Evolutionary conservation across 169 alveolate genomes (phyloP).

Genomic region (Babesia caballi): DNA sequence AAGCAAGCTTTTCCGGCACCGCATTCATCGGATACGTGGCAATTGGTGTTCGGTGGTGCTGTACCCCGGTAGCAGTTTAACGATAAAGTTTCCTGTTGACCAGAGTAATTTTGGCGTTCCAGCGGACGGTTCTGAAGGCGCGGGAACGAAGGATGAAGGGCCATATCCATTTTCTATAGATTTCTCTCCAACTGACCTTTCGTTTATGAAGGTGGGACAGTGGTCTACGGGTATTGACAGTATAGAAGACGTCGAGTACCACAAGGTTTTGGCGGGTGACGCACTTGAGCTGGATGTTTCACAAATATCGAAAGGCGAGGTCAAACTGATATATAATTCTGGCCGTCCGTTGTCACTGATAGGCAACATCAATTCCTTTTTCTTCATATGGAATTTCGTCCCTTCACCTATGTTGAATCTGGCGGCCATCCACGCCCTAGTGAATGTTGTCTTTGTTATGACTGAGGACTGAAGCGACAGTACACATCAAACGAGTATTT

Average conservation of each 20-base stretch:
- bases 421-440: not conserved
- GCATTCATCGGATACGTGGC: not conserved
- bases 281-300: not conserved
- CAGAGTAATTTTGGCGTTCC: not conserved
- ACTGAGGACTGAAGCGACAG: not conserved
- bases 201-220: not conserved
- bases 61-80: not conserved
- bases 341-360: not conserved
- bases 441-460: not conserved
- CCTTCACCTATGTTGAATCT: not conserved
- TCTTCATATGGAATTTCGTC: not conserved
- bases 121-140: not conserved
- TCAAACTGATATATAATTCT: not conserved
- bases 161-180: not conserved
- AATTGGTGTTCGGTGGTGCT: slow-evolving; percentile 6
- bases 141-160: not conserved
- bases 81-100: not conserved
- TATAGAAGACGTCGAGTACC: not conserved
- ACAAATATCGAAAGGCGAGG: not conserved
- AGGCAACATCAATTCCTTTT: not conserved
- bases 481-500: not conserved
- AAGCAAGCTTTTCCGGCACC: not conserved
- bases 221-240: not conserved
- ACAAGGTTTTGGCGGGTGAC: not conserved
- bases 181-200: not conserved